Evolutionary conservation across 192 early-diverging fungal species (phyloP).

Genomic region (Pilaira anomala): DNA sequence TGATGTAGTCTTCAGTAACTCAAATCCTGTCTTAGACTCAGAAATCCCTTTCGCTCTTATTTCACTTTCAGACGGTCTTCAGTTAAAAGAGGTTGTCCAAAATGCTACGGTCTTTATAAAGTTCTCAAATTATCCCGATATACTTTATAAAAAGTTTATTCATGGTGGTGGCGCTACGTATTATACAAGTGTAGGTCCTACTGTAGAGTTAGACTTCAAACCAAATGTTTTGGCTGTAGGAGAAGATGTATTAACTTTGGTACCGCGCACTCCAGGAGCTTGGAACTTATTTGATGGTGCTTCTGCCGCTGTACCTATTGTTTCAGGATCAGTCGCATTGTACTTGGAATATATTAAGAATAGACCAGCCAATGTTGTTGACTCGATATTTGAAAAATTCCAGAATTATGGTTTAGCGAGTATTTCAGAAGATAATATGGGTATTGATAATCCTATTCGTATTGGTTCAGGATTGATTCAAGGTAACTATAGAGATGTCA

Average conservation of each 20-base stretch:
- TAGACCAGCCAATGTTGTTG: slow-evolving; percentile 17
- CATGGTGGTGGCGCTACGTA: slow-evolving; percentile 56
- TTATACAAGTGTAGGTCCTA: slow-evolving; percentile 70
- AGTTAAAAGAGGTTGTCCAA: slow-evolving; percentile 7
- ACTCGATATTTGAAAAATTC: slow-evolving; percentile 32
- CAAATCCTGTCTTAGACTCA: slow-evolving; percentile 20
- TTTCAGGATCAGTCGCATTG: slow-evolving; percentile 61
- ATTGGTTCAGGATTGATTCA: slow-evolving; percentile 60
- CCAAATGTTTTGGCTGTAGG: slow-evolving; percentile 56
- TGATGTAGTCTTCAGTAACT: neutral
- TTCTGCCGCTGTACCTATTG: slow-evolving; percentile 87
- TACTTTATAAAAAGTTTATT: slow-evolving; percentile 16
- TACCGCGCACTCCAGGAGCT: slow-evolving; percentile 42
- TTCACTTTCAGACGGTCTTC: neutral
- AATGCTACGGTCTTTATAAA: neutral
- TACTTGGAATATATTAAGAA: slow-evolving; percentile 35
- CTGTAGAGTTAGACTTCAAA: slow-evolving; percentile 56
- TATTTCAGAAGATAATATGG: neutral
- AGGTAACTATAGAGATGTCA: neutral
- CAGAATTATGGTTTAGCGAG: slow-evolving; percentile 29
- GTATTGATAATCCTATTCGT: slow-evolving; percentile 28
- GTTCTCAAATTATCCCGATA: slow-evolving; percentile 45
- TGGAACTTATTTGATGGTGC: slow-evolving; percentile 76
- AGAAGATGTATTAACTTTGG: slow-evolving; percentile 53
- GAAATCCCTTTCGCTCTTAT: slow-evolving; percentile 45